Base-by-base conservation (phyloP, 2,329 filamentous ascomycete species). In the Calonectria pseudoturangicola region DNA sequence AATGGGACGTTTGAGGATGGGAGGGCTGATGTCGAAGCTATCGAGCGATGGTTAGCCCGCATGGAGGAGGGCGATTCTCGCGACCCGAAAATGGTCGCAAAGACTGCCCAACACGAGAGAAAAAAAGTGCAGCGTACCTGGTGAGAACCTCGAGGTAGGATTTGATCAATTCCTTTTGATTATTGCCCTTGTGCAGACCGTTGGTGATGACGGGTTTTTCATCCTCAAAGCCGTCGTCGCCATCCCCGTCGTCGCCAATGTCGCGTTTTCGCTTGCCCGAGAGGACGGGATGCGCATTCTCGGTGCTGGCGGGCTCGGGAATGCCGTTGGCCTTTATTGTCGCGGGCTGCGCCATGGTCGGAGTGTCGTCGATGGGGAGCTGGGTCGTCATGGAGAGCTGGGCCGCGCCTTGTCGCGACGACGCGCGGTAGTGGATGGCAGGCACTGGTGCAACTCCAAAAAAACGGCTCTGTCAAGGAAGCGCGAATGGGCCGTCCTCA, bases 211-310 rank as follows among this genome's bases (percentile, higher is more conserved):
- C 70, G 63, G 77, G 71, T 70, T 81, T 81, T 70, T 74, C 72
- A 54, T 79, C 76, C 21, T 82, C 77, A 16, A 70, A 74, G n/a
- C 82, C 82, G 72, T 76, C 76, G 21, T 79, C 80, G 30, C 79
- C 80, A 27, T 82, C 80, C 70, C 74, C 78, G 7, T 86, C 86
- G 76, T 87, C 85, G 72, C 81, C 84, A 63, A 84, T 82, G 78
- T 91, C 89, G 86, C 90, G 90, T 85, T 92, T 92, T 82, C 90
- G 86, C 85, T 92, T 92, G 71, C 84, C 84, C 30, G 86, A 82
- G 41, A 85, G 78, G 66, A 81, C 79, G 64, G 82, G 78, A 66
- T 81, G 82, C 54, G 77, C 79, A 71, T 80, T 76, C 45, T 82
- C 81, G 62, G 79, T 77, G 58, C 79, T 81, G 62, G 78, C 77